Conservation (phyloP, 2,329 filamentous ascomycete genomes). For the Cladophialophora bantiana region DNA sequence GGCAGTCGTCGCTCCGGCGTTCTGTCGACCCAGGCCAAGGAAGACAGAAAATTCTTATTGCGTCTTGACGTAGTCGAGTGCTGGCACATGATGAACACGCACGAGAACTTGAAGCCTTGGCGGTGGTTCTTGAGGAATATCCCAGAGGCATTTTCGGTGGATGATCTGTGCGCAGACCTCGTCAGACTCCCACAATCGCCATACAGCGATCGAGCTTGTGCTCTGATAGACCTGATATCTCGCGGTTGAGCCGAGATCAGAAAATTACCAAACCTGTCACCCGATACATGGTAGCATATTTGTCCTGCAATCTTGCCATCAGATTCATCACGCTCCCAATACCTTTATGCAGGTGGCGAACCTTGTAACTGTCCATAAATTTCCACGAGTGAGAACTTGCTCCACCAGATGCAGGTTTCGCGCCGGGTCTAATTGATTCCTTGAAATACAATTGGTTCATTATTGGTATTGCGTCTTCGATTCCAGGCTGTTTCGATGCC, state of each 20-base stretch:
- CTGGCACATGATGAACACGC: constrained; percentile 8
- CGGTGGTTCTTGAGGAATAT: neutral
- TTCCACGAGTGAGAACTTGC: no score
- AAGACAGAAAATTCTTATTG: constrained; percentile 6
- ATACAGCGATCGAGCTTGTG: constrained; percentile 2
- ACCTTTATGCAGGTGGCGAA: no score
- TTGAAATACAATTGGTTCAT: no score
- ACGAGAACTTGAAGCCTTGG: constrained; percentile 12
- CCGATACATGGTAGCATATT: no score
- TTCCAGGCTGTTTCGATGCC: no score
- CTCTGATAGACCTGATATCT: constrained; percentile 7
- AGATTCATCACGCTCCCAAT: no score
- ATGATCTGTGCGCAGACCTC: constrained; percentile 4
- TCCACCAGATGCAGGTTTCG: no score
- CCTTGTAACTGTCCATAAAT: no score
- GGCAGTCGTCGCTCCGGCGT: neutral
- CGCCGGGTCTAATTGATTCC: no score
- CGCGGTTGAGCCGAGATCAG: no score
- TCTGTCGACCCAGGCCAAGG: neutral
- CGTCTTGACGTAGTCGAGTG: constrained; percentile 10
- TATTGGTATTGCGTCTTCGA: no score
- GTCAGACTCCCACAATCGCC: constrained; percentile 1
- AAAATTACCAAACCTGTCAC: neutral
- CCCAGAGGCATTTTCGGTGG: neutral
- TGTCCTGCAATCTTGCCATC: no score